Conservation (phyloP, 2,329 filamentous ascomycete species). For the Orbilia blumenaviensis region DNA sequence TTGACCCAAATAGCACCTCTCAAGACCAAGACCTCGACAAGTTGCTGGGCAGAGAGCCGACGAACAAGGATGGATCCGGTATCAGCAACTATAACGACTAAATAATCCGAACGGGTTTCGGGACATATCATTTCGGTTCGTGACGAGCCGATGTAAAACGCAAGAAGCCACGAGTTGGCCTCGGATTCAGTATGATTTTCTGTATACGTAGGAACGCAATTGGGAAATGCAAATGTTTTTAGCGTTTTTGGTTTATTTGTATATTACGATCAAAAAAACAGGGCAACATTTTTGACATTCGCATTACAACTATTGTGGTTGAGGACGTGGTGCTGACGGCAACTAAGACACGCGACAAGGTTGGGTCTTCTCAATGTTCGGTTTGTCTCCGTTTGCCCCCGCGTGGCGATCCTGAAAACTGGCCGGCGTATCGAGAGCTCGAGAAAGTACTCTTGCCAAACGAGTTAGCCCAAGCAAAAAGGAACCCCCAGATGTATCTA, state of each 20-base stretch:
- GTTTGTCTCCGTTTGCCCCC: constrained; percentile 10
- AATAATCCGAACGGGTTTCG: background rate
- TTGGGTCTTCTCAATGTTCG: no score
- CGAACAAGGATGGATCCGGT: constrained; percentile 68
- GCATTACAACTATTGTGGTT: no score
- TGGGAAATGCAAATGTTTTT: background rate
- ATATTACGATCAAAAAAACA: constrained; percentile 5
- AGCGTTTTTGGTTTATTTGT: background rate
- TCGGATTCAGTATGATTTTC: background rate
- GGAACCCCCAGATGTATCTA: background rate
- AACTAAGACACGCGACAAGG: background rate
- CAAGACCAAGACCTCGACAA: constrained; percentile 67
- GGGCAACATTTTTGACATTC: background rate
- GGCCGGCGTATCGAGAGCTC: background rate
- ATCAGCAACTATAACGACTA: constrained; percentile 69
- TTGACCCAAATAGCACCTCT: constrained; percentile 61
- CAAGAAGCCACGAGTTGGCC: no score
- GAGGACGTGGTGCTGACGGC: no score
- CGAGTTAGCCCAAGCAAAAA: background rate
- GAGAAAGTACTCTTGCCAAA: background rate
- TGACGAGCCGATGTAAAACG: no score
- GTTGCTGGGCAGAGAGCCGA: constrained; percentile 64
- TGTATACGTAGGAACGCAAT: background rate
- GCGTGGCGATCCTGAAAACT: background rate
- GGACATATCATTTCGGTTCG: no score